Base-by-base conservation (phyloP, 192 early-diverging fungal genomes). In the Chytriomyces sp. region DNA sequence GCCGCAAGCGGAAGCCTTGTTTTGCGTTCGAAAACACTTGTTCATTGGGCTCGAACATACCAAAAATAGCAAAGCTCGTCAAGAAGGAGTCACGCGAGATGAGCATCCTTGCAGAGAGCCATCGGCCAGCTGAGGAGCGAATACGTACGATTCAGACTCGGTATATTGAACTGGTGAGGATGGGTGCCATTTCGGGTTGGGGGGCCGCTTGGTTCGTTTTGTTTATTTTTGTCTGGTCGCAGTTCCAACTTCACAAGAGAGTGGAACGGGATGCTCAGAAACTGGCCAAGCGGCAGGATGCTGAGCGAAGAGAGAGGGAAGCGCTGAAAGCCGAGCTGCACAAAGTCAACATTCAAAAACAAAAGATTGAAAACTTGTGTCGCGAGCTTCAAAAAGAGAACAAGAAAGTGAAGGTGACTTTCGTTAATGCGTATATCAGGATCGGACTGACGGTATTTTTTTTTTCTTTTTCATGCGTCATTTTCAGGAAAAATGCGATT, bases 381-480 rank as follows among this genome's bases (percentile, higher is more conserved):
- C 82, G 89, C n/a, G 89, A 89, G 71, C 69, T 90, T 50, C 85
- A 91, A 49, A 84, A 85, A 28, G 89, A 91, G 62, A 90, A 87
- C 62, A 84, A 83, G 45, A 57, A 78, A 5, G 81, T 90, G 47
- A 89, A 89, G 86, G 87, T 87, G 65, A 23, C 28, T n/a, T 47
- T 50, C 20, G 66, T 23, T 45, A n/a, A 35, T 43, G n/a, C 50
- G 50, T 10, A 53, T 53, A 20, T 20, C 13, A 57, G 20, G 11
- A 20, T 20, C 13, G 11, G 53, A 57, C 53, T 18, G 20, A 57
- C 53, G 20, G 13, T 11, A 11, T 35, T 35, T 20, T 57, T 1
- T 57, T 57, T 1, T 20, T 57, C 3, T 11, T 50, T n/a, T n/a
- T n/a, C n/a, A n/a, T n/a, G n/a, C n/a, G n/a, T n/a, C n/a, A n/a